Evolutionary conservation across 352 stramenopile genomes (phyloP).

Genomic region (Phytophthora fragariaefolia): DNA sequence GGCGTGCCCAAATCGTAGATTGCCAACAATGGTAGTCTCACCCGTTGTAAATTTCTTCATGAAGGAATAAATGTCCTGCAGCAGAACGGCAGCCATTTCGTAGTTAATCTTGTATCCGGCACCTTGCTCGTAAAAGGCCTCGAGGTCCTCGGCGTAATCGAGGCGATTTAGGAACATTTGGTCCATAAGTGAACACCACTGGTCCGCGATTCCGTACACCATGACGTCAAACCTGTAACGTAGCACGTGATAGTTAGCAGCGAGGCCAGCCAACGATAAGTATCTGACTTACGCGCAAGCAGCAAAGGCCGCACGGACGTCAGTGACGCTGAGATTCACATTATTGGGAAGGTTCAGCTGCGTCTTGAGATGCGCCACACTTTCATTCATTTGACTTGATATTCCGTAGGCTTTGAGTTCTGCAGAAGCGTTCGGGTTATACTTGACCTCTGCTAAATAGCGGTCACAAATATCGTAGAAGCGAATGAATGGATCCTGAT

Average conservation of each 20-base stretch:
- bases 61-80: slow-evolving; percentile 56
- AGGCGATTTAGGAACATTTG: slow-evolving; percentile 48
- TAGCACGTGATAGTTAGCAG: not conserved
- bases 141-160: slow-evolving; percentile 74
- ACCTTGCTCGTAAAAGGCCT: slow-evolving; percentile 72
- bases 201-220: slow-evolving; percentile 50
- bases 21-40: slow-evolving; percentile 42
- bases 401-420: slow-evolving; percentile 50
- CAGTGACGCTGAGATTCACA: slow-evolving; percentile 37
- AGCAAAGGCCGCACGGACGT: slow-evolving; percentile 61
- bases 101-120: slow-evolving; percentile 75
- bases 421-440: slow-evolving; percentile 51
- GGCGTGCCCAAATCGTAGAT: slow-evolving; percentile 74
- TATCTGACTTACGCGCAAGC: slow-evolving; percentile 59
- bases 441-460: slow-evolving; percentile 63
- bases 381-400: slow-evolving; percentile 44
- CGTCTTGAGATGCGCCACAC: slow-evolving; percentile 30
- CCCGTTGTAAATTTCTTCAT: slow-evolving; percentile 60
- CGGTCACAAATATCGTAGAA: slow-evolving; percentile 76
- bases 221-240: slow-evolving; percentile 66
- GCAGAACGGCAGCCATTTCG: slow-evolving; percentile 69
- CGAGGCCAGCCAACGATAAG: not conserved
- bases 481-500: slow-evolving; percentile 59
- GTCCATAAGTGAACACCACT: slow-evolving; percentile 72
- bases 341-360: slow-evolving; percentile 49